These are phyloP conservation scores for Nymphaea thermarum DNA, from an alignment of 164 flowering plant genomes.

Conservation along the genomic window DNA sequence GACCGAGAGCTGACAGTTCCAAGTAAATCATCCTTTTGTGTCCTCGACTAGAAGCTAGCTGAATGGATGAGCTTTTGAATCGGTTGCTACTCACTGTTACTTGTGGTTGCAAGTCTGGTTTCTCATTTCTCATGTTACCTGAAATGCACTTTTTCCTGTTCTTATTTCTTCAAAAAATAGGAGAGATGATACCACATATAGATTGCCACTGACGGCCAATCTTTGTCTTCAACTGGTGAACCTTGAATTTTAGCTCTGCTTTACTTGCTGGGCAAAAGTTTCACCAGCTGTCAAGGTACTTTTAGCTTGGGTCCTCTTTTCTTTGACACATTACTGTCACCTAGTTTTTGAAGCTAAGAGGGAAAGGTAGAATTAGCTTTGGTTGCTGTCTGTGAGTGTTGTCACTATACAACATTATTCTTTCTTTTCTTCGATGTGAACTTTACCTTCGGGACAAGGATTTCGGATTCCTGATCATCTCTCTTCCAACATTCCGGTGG, in stretches of 20 bases:
- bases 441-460: too few relatives aligned
- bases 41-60: not conserved
- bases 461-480: too few relatives aligned
- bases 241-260: not conserved
- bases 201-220: not conserved
- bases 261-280: not conserved
- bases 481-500: too few relatives aligned
- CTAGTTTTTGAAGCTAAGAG: too few relatives aligned
- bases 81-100: not conserved
- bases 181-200: not conserved
- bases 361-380: too few relatives aligned
- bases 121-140: not conserved
- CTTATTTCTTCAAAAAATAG: not conserved
- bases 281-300: not conserved
- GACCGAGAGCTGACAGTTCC: constrained; percentile 26
- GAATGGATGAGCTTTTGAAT: not conserved
- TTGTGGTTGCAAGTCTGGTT: not conserved
- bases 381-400: too few relatives aligned
- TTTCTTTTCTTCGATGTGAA: too few relatives aligned
- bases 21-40: constrained; percentile 6
- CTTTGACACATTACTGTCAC: too few relatives aligned
- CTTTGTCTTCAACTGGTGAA: not conserved
- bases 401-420: too few relatives aligned
- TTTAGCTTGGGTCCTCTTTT: too few relatives aligned
- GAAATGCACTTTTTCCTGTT: not conserved